Evolutionary conservation across 1,284 basidiomycete species (phyloP).

Genomic region (Polyporus tsugae): DNA sequence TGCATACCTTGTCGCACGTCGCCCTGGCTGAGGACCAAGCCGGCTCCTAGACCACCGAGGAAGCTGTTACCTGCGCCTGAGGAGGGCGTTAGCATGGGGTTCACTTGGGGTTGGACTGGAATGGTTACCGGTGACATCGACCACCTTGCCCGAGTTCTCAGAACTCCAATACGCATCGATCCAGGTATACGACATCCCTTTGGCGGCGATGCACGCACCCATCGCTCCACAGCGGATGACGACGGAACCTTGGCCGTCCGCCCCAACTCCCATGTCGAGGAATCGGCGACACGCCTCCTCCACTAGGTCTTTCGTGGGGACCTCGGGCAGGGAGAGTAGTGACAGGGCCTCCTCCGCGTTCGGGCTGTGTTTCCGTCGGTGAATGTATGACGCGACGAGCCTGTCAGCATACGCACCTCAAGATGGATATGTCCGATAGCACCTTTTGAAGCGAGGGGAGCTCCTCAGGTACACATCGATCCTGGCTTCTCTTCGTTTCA

Average conservation of each 20-base stretch:
- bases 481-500: conserved; percentile 50
- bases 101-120: conserved; percentile 6
- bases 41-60: conserved; percentile 84
- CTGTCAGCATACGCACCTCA: conserved; percentile 58
- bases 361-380: conserved; percentile 55
- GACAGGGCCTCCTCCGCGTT: conserved; percentile 80
- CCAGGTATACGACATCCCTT: conserved; percentile 56
- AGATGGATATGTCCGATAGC: conserved; percentile 66
- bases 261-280: conserved; percentile 64
- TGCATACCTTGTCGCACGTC: conserved; percentile 71
- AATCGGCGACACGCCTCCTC: conserved; percentile 70
- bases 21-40: conserved; percentile 62
- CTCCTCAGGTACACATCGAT: conserved; percentile 82
- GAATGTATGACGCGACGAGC: background rate
- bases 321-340: conserved; percentile 62
- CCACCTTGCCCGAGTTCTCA: conserved; percentile 58
- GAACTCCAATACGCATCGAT: conserved; percentile 79
- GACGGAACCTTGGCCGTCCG: conserved; percentile 59
- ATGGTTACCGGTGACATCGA: conserved; percentile 83
- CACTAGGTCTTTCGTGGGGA: conserved; percentile 58
- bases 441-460: conserved; percentile 71
- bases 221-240: conserved; percentile 82
- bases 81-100: background rate
- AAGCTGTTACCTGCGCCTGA: conserved; percentile 90
- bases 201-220: conserved; percentile 72